Evolutionary conservation across 768 basidiomycete genomes (phyloP).

Genomic region (Rhodosporidiobolus sp.): DNA sequence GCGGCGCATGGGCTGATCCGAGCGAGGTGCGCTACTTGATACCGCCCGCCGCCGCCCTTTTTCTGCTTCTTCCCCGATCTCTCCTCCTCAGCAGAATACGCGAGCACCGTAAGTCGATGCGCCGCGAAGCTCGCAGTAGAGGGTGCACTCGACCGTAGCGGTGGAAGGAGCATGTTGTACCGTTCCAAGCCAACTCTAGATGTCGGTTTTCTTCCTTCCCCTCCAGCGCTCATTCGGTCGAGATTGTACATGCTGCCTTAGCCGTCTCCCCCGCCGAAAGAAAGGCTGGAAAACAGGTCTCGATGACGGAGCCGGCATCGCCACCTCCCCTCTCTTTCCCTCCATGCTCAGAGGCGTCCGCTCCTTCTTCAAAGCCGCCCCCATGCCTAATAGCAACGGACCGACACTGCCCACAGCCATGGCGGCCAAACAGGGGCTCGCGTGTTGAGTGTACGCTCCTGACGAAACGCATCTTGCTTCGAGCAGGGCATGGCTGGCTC

Average conservation of each 20-base stretch:
- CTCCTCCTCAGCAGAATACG: too few species aligned
- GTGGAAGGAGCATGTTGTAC: not conserved
- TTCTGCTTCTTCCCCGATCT: too few species aligned
- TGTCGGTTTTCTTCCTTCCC: not conserved
- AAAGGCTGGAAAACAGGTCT: not conserved
- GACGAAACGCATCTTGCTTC: too few species aligned
- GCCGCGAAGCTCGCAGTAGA: too few species aligned
- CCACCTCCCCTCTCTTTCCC: not conserved
- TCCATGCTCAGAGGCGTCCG: constrained; percentile 22
- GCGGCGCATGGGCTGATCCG: too few species aligned
- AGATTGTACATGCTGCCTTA: too few species aligned
- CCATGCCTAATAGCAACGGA: constrained; percentile 26
- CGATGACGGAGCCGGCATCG: not conserved
- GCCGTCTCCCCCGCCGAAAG: not conserved
- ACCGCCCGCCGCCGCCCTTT: too few species aligned
- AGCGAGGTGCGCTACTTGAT: too few species aligned
- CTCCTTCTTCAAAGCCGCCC: constrained; percentile 13
- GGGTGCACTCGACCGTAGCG: too few species aligned
- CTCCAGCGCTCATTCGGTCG: not conserved
- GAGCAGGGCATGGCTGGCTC: too few species aligned
- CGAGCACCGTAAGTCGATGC: too few species aligned
- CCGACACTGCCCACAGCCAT: constrained; percentile 37
- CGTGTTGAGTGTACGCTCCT: too few species aligned
- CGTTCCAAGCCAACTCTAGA: not conserved
- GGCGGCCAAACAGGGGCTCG: not conserved